Evolutionary conservation across 768 basidiomycete genomes (phyloP), one percentile per base, ranked within the genome.

Genomic region (Agaricus sinodeliciosus): DNA sequence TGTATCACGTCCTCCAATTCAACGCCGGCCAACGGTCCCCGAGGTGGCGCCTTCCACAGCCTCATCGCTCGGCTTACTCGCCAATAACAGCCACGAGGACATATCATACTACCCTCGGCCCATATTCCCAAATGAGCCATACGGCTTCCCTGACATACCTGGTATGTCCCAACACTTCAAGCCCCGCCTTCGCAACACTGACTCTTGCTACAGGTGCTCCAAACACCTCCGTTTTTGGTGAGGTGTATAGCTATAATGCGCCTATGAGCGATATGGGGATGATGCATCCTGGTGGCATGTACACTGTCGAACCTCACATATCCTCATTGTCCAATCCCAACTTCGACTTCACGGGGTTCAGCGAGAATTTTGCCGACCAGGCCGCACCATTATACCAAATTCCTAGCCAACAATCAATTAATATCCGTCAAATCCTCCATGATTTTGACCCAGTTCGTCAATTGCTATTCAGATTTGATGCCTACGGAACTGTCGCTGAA

Each of bases 391-490:
- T 34, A 9, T 47, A 26, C 41, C 18, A 16, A 16, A 18, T 46
- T 4, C 39, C 52, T 15, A 42, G 67, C 37, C 75, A 78, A 57
- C 70, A 68, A 51, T 62, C 65, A 31, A 64, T 77, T 37, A 78
- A 81, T 58, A 73, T 77, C 50, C 78, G 82, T 35, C 77, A 82
- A 56, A 78, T 87, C 48, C 69, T 82, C 59, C 86, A 89, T 66
- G 90, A 89, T 66, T 89, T 91, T 63, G 78, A 80, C 48, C 75
- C 84, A 55, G 83, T 90, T 55, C 79, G 80, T 18, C 78, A 78
- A 58, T 69, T 82, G 54, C 82, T 88, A 60, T 82, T 80, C 58
- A 72, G 80, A 37, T 87, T 88, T 62, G 76, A 54, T 35, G 52
- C 52, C 16, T 54, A 54, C 9, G 81, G 81, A 54, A 64, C 76